phyloP scores from a whole-genome alignment of 306 rosid species.

The Vigna nakashimae region DNA sequence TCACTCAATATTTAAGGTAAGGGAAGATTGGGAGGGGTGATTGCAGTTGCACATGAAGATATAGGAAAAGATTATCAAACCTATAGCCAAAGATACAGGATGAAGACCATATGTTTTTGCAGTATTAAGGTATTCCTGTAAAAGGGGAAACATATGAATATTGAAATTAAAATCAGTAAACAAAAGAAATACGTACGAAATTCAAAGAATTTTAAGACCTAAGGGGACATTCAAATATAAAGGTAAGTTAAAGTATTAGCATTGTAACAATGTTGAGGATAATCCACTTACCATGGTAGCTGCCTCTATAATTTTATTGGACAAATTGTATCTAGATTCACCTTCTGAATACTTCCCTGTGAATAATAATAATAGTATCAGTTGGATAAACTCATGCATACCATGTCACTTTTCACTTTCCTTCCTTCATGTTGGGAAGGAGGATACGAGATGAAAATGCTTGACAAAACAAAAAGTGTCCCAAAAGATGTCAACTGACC shows the following conservation, averaged over 20 bases:
- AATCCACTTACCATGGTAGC: conserved; percentile 66
- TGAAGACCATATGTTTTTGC: conserved; percentile 68
- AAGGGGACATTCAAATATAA: conserved; percentile 35
- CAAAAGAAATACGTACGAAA: conserved; percentile 12
- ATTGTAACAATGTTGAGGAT: conserved; percentile 21
- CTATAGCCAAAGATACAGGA: conserved; percentile 90
- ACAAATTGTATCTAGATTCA: conserved; percentile 83
- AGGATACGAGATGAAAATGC: not conserved
- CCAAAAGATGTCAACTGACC: conserved; percentile 53
- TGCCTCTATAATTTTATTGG: conserved; percentile 55
- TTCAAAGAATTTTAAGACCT: not conserved
- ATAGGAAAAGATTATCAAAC: conserved; percentile 52
- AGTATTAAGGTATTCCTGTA: conserved; percentile 74
- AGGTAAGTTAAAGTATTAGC: conserved; percentile 19
- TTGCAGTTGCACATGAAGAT: not conserved
- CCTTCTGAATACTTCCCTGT: conserved; percentile 88
- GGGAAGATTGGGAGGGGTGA: not conserved
- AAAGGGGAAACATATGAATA: conserved; percentile 30
- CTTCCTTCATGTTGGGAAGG: not conserved
- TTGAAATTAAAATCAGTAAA: conserved; percentile 38
- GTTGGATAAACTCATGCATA: not conserved
- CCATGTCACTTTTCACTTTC: conserved; percentile 6
- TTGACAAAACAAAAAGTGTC: conserved; percentile 10
- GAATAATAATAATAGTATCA: conserved; percentile 18
- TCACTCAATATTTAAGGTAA: not conserved